Percentiles rank a stretch among this genome's conserved stretches.
Evolutionary conservation across 2,329 filamentous ascomycete genomes (phyloP).

Genomic region (Zalaria obscura): DNA sequence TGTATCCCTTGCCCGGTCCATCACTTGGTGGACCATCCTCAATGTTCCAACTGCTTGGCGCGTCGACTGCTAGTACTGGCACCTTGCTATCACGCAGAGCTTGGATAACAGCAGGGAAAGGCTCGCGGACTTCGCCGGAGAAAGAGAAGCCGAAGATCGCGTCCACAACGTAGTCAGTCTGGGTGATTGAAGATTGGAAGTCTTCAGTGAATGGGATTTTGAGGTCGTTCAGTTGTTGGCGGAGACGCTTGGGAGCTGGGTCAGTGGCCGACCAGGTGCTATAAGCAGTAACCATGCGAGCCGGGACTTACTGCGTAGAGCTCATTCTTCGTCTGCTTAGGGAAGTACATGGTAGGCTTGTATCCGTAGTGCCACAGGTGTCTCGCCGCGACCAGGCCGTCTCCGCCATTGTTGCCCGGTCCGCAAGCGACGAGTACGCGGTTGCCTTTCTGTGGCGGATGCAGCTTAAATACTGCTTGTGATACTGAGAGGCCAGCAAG

Average conservation of each 20-base stretch:
- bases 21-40: constrained; percentile 66
- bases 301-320: constrained; percentile 55
- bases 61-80: constrained; percentile 80
- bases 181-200: constrained; percentile 51
- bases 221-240: constrained; percentile 72
- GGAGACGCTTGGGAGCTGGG: constrained; percentile 45
- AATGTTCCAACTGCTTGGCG: constrained; percentile 89
- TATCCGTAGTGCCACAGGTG: constrained; percentile 91
- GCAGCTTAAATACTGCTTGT: constrained; percentile 77
- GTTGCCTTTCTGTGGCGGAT: constrained; percentile 57
- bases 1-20: constrained; percentile 66
- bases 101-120: constrained; percentile 70
- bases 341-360: constrained; percentile 77
- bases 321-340: constrained; percentile 81
- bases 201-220: constrained; percentile 72
- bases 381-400: constrained; percentile 85
- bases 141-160: constrained; percentile 96
- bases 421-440: constrained; percentile 82
- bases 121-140: constrained; percentile 79
- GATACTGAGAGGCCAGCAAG: constrained; percentile 85
- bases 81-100: constrained; percentile 58
- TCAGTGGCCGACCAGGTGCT: no score
- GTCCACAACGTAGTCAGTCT: constrained; percentile 73
- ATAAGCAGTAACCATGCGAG: no score
- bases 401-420: constrained; percentile 67